A percentile compares a stretch with the other conserved stretches of the same genome.
phyloP scores from a whole-genome alignment of 345 rosid species.

The Rhodamnia argentea region DNA sequence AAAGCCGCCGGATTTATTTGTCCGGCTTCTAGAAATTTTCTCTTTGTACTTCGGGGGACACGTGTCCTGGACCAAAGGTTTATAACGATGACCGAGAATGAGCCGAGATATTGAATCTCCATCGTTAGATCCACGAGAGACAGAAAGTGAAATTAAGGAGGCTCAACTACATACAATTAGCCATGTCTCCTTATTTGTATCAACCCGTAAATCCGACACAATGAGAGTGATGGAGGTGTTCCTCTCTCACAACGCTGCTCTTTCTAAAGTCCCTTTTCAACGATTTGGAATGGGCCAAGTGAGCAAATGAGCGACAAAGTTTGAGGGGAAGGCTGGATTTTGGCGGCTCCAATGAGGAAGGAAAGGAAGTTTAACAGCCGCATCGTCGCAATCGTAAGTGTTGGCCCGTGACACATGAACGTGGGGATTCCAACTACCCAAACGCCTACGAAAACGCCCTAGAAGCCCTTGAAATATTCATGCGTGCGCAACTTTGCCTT shows the following conservation, averaged over 20 bases:
- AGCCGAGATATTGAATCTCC: background rate
- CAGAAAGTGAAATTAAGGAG: background rate
- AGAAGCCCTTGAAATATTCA: background rate
- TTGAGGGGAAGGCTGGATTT: background rate
- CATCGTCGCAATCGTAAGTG: background rate
- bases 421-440: background rate
- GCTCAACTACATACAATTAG: too few relatives aligned
- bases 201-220: background rate
- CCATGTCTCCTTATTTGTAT: too few relatives aligned
- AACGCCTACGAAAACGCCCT: background rate
- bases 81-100: background rate
- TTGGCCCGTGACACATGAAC: background rate
- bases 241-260: background rate
- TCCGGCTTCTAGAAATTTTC: background rate
- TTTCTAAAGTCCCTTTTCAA: background rate
- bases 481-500: rapidly evolving
- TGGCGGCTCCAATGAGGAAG: background rate
- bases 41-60: background rate
- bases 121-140: rapidly evolving
- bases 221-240: background rate
- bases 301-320: background rate
- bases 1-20: background rate
- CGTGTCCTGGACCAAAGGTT: background rate
- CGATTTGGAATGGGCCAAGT: background rate
- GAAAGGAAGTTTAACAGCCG: rapidly evolving